A percentile compares a stretch with the other conserved stretches of the same genome.
Conservation (phyloP, 2,329 filamentous ascomycete species). For the Fusarium sp. region DNA sequence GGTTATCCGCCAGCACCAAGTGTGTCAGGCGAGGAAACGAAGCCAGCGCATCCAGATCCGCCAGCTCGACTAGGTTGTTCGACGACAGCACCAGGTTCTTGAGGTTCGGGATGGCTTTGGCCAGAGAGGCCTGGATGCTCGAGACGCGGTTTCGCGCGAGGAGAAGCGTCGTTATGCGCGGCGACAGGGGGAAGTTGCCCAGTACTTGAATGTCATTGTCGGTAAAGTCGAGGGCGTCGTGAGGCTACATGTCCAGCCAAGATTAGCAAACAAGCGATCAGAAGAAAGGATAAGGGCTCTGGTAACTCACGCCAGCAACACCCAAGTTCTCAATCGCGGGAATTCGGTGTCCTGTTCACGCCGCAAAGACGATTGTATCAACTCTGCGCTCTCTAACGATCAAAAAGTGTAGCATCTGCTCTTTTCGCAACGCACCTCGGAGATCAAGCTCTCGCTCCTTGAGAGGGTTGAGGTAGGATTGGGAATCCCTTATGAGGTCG, state of each 20-base stretch:
- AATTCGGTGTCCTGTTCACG: slow-evolving; percentile 91
- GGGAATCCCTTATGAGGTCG: slow-evolving; percentile 92
- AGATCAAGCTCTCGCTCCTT: slow-evolving; percentile 99
- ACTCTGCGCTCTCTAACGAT: slow-evolving; percentile 70
- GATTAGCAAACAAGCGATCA: slow-evolving; percentile 7
- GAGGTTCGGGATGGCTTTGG: slow-evolving; percentile 82
- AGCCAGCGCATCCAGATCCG: slow-evolving; percentile 84
- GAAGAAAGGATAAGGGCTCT: slow-evolving; percentile 8
- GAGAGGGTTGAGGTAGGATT: slow-evolving; percentile 98
- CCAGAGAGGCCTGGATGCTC: slow-evolving; percentile 80
- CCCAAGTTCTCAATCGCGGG: slow-evolving; percentile 97
- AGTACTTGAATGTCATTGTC: slow-evolving; percentile 95
- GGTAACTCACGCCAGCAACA: slow-evolving; percentile 81
- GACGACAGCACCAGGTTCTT: slow-evolving; percentile 82
- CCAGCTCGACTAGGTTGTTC: slow-evolving; percentile 85
- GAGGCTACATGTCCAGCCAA: slow-evolving; percentile 68
- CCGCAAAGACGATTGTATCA: slow-evolving; percentile 73
- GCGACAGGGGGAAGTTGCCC: slow-evolving; percentile 91
- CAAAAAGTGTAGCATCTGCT: slow-evolving; percentile 89
- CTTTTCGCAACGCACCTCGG: slow-evolving; percentile 96
- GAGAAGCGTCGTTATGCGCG: slow-evolving; percentile 86
- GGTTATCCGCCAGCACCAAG: slow-evolving; percentile 85
- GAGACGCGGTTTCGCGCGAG: slow-evolving; percentile 89
- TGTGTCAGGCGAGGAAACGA: slow-evolving; percentile 78
- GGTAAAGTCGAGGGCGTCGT: slow-evolving; percentile 97